Evolutionary conservation across 129 eudicot species (phyloP).

Genomic region (Chrysanthemum lavandulifolium): DNA sequence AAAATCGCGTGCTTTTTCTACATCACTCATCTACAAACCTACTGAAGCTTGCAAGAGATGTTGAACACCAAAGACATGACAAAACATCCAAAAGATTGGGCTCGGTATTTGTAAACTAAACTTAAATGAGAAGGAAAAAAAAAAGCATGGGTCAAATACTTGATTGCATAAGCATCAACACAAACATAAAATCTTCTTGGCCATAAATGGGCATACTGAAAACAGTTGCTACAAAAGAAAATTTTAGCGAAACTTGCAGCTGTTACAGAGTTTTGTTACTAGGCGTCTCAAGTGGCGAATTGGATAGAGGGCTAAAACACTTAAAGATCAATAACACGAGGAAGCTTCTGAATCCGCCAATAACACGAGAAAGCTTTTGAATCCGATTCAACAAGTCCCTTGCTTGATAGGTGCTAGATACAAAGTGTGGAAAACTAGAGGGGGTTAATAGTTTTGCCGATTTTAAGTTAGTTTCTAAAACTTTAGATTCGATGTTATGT

Average conservation of each 20-base stretch:
- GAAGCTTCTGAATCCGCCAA: slow-evolving; percentile 75
- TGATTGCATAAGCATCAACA: background rate
- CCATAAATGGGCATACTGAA: slow-evolving; percentile 2
- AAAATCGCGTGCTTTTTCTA: slow-evolving; percentile 30
- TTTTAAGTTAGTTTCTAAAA: too few species aligned
- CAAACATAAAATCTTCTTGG: background rate
- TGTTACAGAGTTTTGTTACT: slow-evolving; percentile 11
- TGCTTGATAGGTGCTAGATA: slow-evolving; percentile 96
- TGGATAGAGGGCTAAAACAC: background rate
- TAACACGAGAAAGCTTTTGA: slow-evolving; percentile 94
- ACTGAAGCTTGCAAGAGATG: too few species aligned
- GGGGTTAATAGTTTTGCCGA: too few species aligned
- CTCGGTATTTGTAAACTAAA: too few species aligned
- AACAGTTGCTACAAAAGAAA: slow-evolving; percentile 24
- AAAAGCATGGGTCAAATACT: background rate
- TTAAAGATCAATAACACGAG: slow-evolving; percentile 94
- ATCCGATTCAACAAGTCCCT: slow-evolving; percentile 81
- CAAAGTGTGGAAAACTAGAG: too few species aligned
- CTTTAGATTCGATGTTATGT: too few species aligned
- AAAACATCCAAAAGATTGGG: too few species aligned
- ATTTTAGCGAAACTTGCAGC: background rate
- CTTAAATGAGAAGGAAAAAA: too few species aligned
- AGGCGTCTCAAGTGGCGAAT: slow-evolving; percentile 6
- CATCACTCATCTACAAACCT: too few species aligned
- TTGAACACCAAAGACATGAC: too few species aligned